Conservation (phyloP, 352 stramenopile species). For the Phytophthora cactorum region DNA sequence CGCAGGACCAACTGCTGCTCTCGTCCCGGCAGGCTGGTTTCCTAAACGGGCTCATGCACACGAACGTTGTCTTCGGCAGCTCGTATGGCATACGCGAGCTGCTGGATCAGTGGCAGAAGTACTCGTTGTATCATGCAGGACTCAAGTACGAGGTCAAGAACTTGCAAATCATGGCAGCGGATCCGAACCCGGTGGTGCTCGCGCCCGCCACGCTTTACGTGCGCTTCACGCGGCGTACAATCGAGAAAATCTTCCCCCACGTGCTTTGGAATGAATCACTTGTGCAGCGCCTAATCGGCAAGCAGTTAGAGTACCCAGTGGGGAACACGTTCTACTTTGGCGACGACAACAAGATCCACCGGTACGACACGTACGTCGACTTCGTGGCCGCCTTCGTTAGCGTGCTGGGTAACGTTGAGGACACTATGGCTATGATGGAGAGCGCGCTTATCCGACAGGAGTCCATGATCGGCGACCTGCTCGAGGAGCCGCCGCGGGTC, state of each 20-base stretch:
- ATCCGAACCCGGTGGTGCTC: constrained; percentile 51
- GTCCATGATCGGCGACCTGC: constrained; percentile 59
- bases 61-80: constrained; percentile 58
- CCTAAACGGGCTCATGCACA: constrained; percentile 51
- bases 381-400: constrained; percentile 55
- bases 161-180: constrained; percentile 47
- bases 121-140: constrained; percentile 61
- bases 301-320: constrained; percentile 57
- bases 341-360: constrained; percentile 55
- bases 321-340: constrained; percentile 72
- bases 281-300: constrained; percentile 69
- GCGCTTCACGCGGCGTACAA: constrained; percentile 62
- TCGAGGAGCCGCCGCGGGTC: constrained; percentile 31
- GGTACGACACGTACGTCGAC: constrained; percentile 67
- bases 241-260: constrained; percentile 76
- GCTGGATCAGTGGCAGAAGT: constrained; percentile 69
- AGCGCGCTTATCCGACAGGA: constrained; percentile 62
- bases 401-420: constrained; percentile 53
- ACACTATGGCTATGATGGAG: constrained; percentile 54
- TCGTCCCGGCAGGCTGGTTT: constrained; percentile 41
- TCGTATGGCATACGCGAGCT: constrained; percentile 51
- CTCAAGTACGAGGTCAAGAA: constrained; percentile 57
- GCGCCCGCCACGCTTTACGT: constrained; percentile 54
- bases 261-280: constrained; percentile 66
- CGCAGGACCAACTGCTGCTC: constrained; percentile 33